phyloP scores from a whole-genome alignment of 2,329 filamentous ascomycete species.

The Curvularia sp. region DNA sequence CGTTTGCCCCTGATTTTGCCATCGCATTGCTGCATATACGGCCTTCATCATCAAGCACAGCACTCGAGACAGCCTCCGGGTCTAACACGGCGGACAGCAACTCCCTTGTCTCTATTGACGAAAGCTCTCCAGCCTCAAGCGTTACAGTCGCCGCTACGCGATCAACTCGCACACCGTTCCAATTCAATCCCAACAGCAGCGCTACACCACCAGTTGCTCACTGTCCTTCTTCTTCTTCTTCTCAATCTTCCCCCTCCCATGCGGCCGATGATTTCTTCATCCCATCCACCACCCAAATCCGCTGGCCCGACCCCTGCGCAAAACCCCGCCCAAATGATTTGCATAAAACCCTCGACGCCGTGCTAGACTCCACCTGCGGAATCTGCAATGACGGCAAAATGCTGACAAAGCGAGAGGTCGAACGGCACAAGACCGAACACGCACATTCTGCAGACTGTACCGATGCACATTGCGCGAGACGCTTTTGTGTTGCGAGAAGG shows the following conservation, averaged over 20 bases:
- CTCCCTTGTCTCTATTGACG: background rate
- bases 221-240: background rate
- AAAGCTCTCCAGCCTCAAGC: constrained; percentile 3
- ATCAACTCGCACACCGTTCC: constrained; percentile 19
- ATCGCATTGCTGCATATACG: constrained; percentile 29
- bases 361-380: constrained; percentile 30
- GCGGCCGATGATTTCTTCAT: constrained; percentile 26
- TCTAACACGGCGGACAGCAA: too few relatives aligned
- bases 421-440: constrained; percentile 38
- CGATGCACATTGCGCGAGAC: constrained; percentile 26
- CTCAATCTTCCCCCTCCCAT: background rate
- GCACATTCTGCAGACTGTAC: constrained; percentile 30
- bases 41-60: constrained; percentile 7
- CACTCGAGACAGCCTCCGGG: background rate
- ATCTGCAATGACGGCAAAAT: constrained; percentile 32
- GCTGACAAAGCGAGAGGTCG: constrained; percentile 35
- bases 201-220: background rate
- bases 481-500: constrained; percentile 34
- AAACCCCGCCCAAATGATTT: constrained; percentile 18
- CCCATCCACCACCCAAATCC: constrained; percentile 35
- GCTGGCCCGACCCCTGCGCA: constrained; percentile 31
- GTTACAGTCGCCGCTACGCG: background rate
- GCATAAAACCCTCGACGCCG: constrained; percentile 16
- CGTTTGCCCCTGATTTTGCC: constrained; percentile 39
- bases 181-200: constrained; percentile 24